A percentile compares a stretch with the other conserved stretches of the same genome.
These are phyloP conservation scores for Umbelopsis isabellina DNA, from an alignment of 192 early-diverging fungal genomes.

Conservation along the genomic window DNA sequence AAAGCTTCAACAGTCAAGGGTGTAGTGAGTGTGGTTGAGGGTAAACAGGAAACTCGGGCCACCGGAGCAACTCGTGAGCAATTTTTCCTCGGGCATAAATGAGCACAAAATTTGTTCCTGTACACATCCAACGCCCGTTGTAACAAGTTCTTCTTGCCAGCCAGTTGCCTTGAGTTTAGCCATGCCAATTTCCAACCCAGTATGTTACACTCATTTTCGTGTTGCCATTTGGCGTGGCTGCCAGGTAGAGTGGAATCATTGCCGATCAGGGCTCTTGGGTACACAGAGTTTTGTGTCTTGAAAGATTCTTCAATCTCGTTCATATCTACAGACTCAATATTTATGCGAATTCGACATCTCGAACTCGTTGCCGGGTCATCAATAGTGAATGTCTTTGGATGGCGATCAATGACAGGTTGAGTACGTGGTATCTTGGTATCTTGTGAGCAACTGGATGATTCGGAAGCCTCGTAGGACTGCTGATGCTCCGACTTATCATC, in stretches of 20 bases:
- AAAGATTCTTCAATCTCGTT: constrained; percentile 46
- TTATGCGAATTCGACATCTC: constrained; percentile 46
- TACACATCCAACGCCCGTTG: constrained; percentile 41
- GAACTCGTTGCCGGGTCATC: constrained; percentile 31
- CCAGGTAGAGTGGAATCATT: constrained; percentile 29
- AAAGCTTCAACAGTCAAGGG: constrained; percentile 33
- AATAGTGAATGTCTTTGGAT: constrained; percentile 43
- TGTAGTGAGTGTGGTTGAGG: constrained; percentile 5
- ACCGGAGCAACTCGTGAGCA: constrained; percentile 10
- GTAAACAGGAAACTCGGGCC: constrained; percentile 1
- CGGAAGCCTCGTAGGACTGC: not conserved
- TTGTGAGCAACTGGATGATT: not conserved
- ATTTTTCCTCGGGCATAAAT: constrained; percentile 10
- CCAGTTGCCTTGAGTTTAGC: constrained; percentile 30
- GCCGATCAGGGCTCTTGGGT: constrained; percentile 45
- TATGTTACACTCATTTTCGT: constrained; percentile 57
- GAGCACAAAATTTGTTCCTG: constrained; percentile 31
- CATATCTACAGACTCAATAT: constrained; percentile 54
- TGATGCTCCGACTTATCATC: constrained; percentile 17
- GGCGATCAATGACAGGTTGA: constrained; percentile 27
- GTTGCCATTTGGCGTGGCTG: constrained; percentile 38
- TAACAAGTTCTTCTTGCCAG: constrained; percentile 34
- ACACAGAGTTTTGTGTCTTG: constrained; percentile 58
- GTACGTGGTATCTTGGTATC: constrained; percentile 9
- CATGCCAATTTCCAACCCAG: constrained; percentile 64